Base-by-base conservation (phyloP, 768 basidiomycete species). In the Podaxis sp. region DNA sequence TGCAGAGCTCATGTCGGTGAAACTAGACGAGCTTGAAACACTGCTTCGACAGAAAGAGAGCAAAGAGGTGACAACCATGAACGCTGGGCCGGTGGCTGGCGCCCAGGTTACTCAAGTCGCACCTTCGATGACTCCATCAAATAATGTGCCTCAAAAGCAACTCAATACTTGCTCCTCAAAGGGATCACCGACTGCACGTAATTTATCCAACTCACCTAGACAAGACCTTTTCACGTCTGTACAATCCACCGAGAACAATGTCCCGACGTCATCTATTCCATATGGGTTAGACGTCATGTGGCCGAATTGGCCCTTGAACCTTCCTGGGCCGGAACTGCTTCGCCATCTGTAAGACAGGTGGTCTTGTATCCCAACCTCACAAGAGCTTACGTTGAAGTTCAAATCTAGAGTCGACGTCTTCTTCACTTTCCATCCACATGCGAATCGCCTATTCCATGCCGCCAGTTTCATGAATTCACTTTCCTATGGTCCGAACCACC, bases 401-500 rank as follows among this genome's bases (percentile, higher is more conserved):
- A n/a, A 57, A 24, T 48, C 26, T 20, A 90, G 89, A 50, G 84
- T 92, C 57, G 89, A 93, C 37, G 85, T 85, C 2, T 96, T 94
- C 75, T 95, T 95, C 72, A 78, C 81, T 11, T 89, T 86, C 68
- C 88, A 91, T 53, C 91, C 91, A 12, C 87, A 90, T 66, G 86
- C 90, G 2, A 78, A 81, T 62, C 85, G 88, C 38, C 76, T 95
- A 28, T 80, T 96, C 64, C 90, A 93, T 73, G 78, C 75, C 2
- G 73, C 85, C 0, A 84, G 80, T 28, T 91, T 95, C 67, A 77
- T 91, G 72, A 75, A 83, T 11, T 79, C 85, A 0, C 80, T 95
- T 46, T 75, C 82, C 0, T 75, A 91, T 4, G 84, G 89, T 0
- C 88, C 89, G 0, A 81, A 78, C 24, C 88, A 92, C 66, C 82